Evolutionary conservation across 2,329 filamentous ascomycete species (phyloP).

Genomic region (Lecanicillium sp.): DNA sequence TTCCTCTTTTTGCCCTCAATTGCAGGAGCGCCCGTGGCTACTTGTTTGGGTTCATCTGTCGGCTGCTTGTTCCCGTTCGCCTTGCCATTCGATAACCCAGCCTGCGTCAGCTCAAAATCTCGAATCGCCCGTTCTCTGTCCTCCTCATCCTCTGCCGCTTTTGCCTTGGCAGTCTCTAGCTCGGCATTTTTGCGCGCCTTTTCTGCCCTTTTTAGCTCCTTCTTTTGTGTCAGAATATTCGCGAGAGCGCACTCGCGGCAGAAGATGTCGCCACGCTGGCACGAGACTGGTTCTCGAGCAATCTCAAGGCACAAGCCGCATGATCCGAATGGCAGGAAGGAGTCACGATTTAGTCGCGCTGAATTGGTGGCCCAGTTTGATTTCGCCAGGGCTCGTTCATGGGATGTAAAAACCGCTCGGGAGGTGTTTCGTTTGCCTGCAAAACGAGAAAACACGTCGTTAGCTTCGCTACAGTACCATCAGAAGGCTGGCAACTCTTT

Average conservation of each 20-base stretch:
- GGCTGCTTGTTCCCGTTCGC: slow-evolving; percentile 26
- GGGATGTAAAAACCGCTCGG: slow-evolving; percentile 84
- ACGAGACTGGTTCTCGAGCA: slow-evolving; percentile 75
- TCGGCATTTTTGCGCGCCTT: slow-evolving; percentile 53
- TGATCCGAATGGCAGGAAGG: slow-evolving; percentile 83
- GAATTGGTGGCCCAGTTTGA: slow-evolving; percentile 72
- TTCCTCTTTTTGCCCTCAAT: slow-evolving; percentile 53
- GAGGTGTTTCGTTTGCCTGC: slow-evolving; percentile 81
- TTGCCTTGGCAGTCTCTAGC: slow-evolving; percentile 53
- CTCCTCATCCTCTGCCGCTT: slow-evolving; percentile 56
- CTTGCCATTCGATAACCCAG: slow-evolving; percentile 43
- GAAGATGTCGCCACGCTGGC: slow-evolving; percentile 79
- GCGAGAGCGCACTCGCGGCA: slow-evolving; percentile 88
- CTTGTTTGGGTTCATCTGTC: slow-evolving; percentile 14
- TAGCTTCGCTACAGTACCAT: slow-evolving; percentile 4
- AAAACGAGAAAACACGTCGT: not conserved
- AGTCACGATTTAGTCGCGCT: slow-evolving; percentile 81
- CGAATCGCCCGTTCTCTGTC: slow-evolving; percentile 60
- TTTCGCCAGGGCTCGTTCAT: slow-evolving; percentile 79
- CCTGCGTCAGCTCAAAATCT: slow-evolving; percentile 81
- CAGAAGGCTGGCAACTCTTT: not conserved
- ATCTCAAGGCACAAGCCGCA: slow-evolving; percentile 81
- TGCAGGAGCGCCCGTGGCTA: slow-evolving; percentile 1
- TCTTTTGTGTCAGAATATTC: slow-evolving; percentile 84
- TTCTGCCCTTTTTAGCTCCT: slow-evolving; percentile 79